These are phyloP conservation scores for Penicillium sp. DNA, from an alignment of 2,329 filamentous ascomycete species.

Conservation along the genomic window DNA sequence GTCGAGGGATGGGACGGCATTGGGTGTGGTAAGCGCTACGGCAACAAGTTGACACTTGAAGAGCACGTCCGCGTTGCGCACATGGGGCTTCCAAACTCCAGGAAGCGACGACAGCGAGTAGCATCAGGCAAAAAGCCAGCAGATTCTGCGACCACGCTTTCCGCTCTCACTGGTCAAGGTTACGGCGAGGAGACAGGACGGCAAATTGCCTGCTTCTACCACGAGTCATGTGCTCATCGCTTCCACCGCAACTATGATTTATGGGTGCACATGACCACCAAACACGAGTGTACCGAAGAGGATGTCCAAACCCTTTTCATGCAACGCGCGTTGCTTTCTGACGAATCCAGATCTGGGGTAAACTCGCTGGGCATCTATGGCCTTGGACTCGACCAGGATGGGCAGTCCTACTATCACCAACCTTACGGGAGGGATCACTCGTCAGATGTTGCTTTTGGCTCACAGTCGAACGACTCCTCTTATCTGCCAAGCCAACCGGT, in stretches of 20 bases:
- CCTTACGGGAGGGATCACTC: slow-evolving; percentile 1
- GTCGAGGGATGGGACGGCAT: slow-evolving; percentile 64
- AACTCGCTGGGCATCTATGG: slow-evolving; percentile 40
- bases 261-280: slow-evolving; percentile 54
- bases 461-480: slow-evolving; percentile 4
- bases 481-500: slow-evolving; percentile 3
- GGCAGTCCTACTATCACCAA: slow-evolving; percentile 17
- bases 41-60: slow-evolving; percentile 74
- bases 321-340: slow-evolving; percentile 39
- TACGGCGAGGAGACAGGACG: slow-evolving; percentile 53
- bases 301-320: slow-evolving; percentile 43
- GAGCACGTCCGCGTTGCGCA: slow-evolving; percentile 84
- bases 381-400: slow-evolving; percentile 33
- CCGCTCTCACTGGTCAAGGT: slow-evolving; percentile 56
- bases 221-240: slow-evolving; percentile 49
- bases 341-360: slow-evolving; percentile 24
- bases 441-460: slow-evolving; percentile 8
- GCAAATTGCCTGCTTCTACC: slow-evolving; percentile 53
- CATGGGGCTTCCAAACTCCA: slow-evolving; percentile 57
- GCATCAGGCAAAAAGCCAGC: slow-evolving; percentile 21
- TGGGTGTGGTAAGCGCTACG: slow-evolving; percentile 73
- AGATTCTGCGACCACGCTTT: slow-evolving; percentile 36
- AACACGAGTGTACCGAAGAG: slow-evolving; percentile 41
- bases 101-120: slow-evolving; percentile 38
- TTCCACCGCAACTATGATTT: slow-evolving; percentile 61